Conservation (phyloP, 2,329 filamentous ascomycete genomes). For the Cladobotryum mycophilum region DNA sequence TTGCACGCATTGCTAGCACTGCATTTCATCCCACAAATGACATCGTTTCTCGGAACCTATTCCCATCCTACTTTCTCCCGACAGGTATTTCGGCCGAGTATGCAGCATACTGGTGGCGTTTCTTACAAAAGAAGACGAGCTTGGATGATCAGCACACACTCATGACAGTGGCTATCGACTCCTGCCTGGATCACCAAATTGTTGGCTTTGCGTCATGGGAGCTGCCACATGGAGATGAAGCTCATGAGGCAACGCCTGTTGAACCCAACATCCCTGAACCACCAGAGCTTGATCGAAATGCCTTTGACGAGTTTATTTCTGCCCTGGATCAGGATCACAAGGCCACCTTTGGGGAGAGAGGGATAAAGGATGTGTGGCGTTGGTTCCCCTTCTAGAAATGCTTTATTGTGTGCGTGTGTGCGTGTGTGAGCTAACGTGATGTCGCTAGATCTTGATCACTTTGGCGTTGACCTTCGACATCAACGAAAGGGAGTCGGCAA, state of each 20-base stretch:
- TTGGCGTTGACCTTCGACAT: slow-evolving; percentile 14
- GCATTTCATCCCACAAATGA: slow-evolving; percentile 14
- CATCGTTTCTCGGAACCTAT: slow-evolving; percentile 12
- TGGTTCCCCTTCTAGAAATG: slow-evolving; percentile 1
- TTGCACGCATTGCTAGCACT: slow-evolving; percentile 10
- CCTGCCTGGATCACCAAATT: slow-evolving; percentile 2
- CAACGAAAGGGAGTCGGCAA: slow-evolving; percentile 14
- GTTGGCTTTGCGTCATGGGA: slow-evolving; percentile 12
- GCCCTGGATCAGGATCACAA: slow-evolving; percentile 8
- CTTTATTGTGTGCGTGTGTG: background rate
- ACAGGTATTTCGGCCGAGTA: slow-evolving; percentile 1
- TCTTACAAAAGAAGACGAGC: slow-evolving; percentile 8
- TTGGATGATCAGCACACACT: slow-evolving; percentile 1
- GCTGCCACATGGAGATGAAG: background rate
- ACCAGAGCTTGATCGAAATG: slow-evolving; percentile 8
- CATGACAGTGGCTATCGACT: slow-evolving; percentile 10
- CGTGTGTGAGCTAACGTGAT: background rate
- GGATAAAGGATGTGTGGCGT: slow-evolving; percentile 14
- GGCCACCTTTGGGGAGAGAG: slow-evolving; percentile 12
- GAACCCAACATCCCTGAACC: background rate
- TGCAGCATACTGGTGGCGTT: slow-evolving; percentile 6
- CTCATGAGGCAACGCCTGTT: background rate
- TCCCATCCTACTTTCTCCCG: slow-evolving; percentile 10
- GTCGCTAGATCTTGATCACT: slow-evolving; percentile 12
- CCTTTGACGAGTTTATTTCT: slow-evolving; percentile 4